These are phyloP conservation scores for Beauveria sp. DNA, from an alignment of 2,329 filamentous ascomycete genomes.

Conservation along the genomic window DNA sequence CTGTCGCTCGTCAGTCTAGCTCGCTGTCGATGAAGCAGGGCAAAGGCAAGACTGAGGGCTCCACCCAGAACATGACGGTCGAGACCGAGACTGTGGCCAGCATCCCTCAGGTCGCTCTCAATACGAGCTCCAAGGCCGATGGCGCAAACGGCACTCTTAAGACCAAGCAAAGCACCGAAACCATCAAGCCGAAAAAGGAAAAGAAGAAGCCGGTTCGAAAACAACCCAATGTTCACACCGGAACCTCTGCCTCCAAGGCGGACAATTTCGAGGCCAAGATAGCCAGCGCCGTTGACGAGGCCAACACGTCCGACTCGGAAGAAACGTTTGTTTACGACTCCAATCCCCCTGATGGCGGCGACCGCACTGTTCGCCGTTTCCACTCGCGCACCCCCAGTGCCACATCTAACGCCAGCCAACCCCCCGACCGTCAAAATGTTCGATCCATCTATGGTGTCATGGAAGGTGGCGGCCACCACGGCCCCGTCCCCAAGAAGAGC, in stretches of 20 bases:
- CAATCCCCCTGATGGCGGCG: slow-evolving; percentile 67
- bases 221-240: slow-evolving; percentile 60
- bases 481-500: slow-evolving; percentile 60
- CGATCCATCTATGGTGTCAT: slow-evolving; percentile 61
- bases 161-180: slow-evolving; percentile 87
- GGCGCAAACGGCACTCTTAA: slow-evolving; percentile 67
- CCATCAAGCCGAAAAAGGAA: slow-evolving; percentile 88
- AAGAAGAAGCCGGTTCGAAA: slow-evolving; percentile 76
- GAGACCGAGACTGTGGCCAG: slow-evolving; percentile 94
- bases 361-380: slow-evolving; percentile 59
- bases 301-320: slow-evolving; percentile 92
- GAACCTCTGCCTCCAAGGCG: slow-evolving; percentile 87
- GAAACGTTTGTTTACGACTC: slow-evolving; percentile 99
- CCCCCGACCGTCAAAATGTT: slow-evolving; percentile 49
- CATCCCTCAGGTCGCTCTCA: slow-evolving; percentile 74
- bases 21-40: slow-evolving; percentile 43
- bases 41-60: slow-evolving; percentile 69
- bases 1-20: slow-evolving; percentile 59
- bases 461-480: slow-evolving; percentile 40
- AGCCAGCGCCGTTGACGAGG: slow-evolving; percentile 90
- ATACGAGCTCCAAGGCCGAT: slow-evolving; percentile 54
- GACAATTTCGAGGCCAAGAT: slow-evolving; percentile 98
- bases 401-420: slow-evolving; percentile 70
- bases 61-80: slow-evolving; percentile 86
- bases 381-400: slow-evolving; percentile 93